Percentiles rank a stretch among this genome's conserved stretches.
Evolutionary conservation across 306 rosid genomes (phyloP).

Genomic region (Mucuna pruriens): DNA sequence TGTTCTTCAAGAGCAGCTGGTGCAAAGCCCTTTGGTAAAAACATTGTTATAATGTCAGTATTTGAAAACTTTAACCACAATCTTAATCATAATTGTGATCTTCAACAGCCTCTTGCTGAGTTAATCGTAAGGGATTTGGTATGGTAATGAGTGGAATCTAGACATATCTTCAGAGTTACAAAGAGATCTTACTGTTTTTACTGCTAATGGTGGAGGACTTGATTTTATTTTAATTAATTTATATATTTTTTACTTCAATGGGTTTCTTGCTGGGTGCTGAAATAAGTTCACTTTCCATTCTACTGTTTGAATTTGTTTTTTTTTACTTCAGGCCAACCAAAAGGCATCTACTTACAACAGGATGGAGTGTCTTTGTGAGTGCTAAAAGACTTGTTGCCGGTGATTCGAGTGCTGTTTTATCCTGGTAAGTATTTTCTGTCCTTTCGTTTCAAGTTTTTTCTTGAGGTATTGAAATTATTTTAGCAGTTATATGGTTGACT

Average conservation of each 20-base stretch:
- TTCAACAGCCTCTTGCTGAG: conserved; percentile 55
- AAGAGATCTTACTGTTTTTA: neutral
- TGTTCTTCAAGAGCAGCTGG: no score
- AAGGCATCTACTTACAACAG: conserved; percentile 97
- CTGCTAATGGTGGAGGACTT: neutral
- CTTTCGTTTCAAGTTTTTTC: neutral
- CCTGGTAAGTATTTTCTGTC: conserved; percentile 60
- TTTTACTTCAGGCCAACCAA: conserved; percentile 85
- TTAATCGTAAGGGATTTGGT: conserved; percentile 56
- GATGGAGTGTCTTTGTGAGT: conserved; percentile 99
- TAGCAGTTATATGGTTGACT: conserved; percentile 11
- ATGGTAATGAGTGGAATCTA: conserved; percentile 63
- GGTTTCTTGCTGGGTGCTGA: neutral
- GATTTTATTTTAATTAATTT: neutral
- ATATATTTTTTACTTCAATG: neutral
- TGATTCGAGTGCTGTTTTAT: conserved; percentile 92
- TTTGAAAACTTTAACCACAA: no score
- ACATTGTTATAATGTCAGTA: no score
- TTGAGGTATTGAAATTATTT: conserved; percentile 21
- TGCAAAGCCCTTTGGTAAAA: no score
- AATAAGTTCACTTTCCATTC: neutral
- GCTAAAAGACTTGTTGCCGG: conserved; percentile 97
- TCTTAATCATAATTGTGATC: conserved; percentile 29
- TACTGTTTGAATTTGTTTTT: conserved; percentile 12
- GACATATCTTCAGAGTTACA: no score